Evolutionary conservation across 768 basidiomycete genomes (phyloP).

Genomic region (Russula vinacea): DNA sequence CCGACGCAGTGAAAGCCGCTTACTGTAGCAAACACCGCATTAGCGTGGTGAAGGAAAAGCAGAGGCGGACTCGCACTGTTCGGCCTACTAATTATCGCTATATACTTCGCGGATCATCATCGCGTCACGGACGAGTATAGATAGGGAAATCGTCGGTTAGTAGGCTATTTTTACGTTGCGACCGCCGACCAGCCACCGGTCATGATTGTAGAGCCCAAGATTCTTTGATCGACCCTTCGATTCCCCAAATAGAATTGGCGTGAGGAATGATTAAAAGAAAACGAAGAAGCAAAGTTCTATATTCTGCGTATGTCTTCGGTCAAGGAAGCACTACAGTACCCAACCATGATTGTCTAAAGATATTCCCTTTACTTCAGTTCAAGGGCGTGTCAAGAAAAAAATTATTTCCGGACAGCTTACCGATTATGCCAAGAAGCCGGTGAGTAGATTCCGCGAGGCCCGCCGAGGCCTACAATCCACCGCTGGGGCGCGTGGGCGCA

Average conservation of each 20-base stretch:
- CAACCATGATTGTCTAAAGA: background rate
- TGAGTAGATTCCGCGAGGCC: background rate
- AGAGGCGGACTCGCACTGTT: background rate
- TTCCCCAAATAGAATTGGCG: background rate
- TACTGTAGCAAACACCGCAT: background rate
- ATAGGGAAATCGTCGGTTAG: background rate
- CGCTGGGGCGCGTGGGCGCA: no score
- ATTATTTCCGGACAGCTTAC: background rate
- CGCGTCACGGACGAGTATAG: background rate
- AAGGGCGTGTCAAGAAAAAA: background rate
- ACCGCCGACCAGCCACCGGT: background rate
- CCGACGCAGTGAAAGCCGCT: background rate
- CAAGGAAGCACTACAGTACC: background rate
- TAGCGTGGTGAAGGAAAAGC: no score
- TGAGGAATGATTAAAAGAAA: background rate
- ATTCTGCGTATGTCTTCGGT: background rate
- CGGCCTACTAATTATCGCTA: background rate
- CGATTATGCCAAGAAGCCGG: background rate
- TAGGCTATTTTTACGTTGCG: background rate
- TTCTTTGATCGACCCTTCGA: constrained; percentile 1
- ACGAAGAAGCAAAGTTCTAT: background rate
- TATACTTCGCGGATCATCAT: background rate
- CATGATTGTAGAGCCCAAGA: no score
- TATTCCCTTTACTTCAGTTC: background rate
- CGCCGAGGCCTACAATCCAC: background rate